These are phyloP conservation scores for Rhizoclosmatium globosum DNA, from an alignment of 192 early-diverging fungal genomes.

Conservation along the genomic window DNA sequence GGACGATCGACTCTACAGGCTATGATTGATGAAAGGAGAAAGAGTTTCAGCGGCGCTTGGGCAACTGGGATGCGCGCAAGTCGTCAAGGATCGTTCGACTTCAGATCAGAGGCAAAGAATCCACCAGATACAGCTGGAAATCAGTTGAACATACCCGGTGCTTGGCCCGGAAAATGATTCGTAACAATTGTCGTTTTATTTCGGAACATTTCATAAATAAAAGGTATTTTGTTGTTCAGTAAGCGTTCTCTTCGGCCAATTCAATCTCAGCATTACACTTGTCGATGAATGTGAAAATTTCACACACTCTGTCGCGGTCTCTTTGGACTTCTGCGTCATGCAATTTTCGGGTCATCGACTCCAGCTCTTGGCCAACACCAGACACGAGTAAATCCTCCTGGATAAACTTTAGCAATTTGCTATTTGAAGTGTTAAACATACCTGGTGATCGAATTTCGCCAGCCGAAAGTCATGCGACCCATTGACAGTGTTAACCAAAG, in stretches of 20 bases:
- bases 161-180: neutral
- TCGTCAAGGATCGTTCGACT: too few species aligned
- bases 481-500: slow-evolving; percentile 64
- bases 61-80: neutral
- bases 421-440: neutral
- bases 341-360: slow-evolving; percentile 50
- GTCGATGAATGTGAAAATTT: slow-evolving; percentile 66
- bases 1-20: neutral
- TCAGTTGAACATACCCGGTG: neutral
- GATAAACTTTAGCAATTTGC: neutral
- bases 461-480: slow-evolving; percentile 67
- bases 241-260: slow-evolving; percentile 62
- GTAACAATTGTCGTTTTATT: too few species aligned
- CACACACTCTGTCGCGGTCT: slow-evolving; percentile 63
- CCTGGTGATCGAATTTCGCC: slow-evolving; percentile 64
- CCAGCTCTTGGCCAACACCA: slow-evolving; percentile 59
- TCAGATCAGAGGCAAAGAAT: too few species aligned
- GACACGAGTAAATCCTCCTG: slow-evolving; percentile 65
- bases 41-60: neutral
- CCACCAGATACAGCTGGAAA: neutral
- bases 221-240: slow-evolving; percentile 28
- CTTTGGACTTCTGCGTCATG: slow-evolving; percentile 61
- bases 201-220: neutral
- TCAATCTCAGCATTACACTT: slow-evolving; percentile 64
- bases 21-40: neutral